These are phyloP conservation scores for Endogone sp. DNA, from an alignment of 192 early-diverging fungal species.

Conservation along the genomic window DNA sequence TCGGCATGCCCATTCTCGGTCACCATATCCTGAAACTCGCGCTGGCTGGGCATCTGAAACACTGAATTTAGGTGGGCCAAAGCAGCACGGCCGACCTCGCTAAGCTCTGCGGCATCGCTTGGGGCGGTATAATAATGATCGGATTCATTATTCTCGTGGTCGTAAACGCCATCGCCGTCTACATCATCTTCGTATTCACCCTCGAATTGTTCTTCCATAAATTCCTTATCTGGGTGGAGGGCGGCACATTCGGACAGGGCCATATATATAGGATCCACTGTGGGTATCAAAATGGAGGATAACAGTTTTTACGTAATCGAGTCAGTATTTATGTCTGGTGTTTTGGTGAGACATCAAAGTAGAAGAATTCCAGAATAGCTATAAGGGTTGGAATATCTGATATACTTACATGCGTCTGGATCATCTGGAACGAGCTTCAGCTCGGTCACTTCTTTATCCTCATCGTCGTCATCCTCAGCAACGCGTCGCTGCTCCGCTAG, in stretches of 20 bases:
- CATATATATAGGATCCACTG: slow-evolving; percentile 67
- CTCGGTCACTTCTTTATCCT: slow-evolving; percentile 48
- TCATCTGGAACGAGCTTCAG: slow-evolving; percentile 59
- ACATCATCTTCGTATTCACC: slow-evolving; percentile 36
- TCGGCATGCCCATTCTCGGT: background rate
- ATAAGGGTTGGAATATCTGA: background rate
- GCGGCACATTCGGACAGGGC: slow-evolving; percentile 63
- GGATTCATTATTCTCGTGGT: slow-evolving; percentile 34
- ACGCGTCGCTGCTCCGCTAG: slow-evolving; percentile 31
- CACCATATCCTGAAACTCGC: background rate
- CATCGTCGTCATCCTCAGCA: slow-evolving; percentile 30
- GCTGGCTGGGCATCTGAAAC: background rate
- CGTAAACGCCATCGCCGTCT: slow-evolving; percentile 30
- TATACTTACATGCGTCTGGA: slow-evolving; percentile 44
- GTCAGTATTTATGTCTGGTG: too few relatives aligned
- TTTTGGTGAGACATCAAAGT: too few relatives aligned
- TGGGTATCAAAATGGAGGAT: too few relatives aligned
- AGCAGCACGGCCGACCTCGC: slow-evolving; percentile 33
- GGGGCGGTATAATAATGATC: slow-evolving; percentile 22
- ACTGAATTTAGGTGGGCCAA: slow-evolving; percentile 2
- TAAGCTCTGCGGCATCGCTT: slow-evolving; percentile 32
- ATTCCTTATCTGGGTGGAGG: slow-evolving; percentile 62
- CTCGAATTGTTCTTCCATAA: slow-evolving; percentile 28
- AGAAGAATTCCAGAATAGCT: too few relatives aligned
- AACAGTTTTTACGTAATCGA: too few relatives aligned